phyloP scores from a whole-genome alignment of 352 stramenopile genomes.

The Elongisporangium prolatum region DNA sequence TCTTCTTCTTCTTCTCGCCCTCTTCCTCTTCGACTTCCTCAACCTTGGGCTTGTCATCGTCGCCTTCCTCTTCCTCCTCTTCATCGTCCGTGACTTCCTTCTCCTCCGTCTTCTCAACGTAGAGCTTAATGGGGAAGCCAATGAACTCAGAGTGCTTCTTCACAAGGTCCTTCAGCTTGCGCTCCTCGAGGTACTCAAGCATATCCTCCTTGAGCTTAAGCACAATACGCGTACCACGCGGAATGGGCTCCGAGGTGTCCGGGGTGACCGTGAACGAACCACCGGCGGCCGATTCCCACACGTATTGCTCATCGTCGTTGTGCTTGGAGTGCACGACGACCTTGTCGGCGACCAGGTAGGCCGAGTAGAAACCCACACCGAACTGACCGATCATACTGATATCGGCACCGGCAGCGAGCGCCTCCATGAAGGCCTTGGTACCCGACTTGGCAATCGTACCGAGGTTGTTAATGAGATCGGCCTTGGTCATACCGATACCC shows the following conservation, averaged over 20 bases:
- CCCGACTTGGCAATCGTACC: slow-evolving; percentile 99
- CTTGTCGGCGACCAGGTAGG: slow-evolving; percentile 99
- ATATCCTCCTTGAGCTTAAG: slow-evolving; percentile 99
- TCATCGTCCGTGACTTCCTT: slow-evolving; percentile 99
- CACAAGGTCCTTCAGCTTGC: slow-evolving; percentile 98
- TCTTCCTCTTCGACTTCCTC: slow-evolving; percentile 96
- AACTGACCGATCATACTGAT: slow-evolving; percentile 99
- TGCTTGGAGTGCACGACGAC: slow-evolving; percentile 98
- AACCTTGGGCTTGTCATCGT: slow-evolving; percentile 97
- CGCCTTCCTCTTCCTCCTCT: slow-evolving; percentile 95
- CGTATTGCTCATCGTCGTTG: slow-evolving; percentile 98
- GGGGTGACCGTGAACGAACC: slow-evolving; percentile 96
- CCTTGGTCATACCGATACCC: slow-evolving; percentile 99
- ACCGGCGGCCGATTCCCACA: slow-evolving; percentile 96
- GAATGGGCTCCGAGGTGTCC: slow-evolving; percentile 85
- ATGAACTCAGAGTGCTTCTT: slow-evolving; percentile 99
- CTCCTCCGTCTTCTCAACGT: slow-evolving; percentile 99
- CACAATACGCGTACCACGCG: slow-evolving; percentile 94
- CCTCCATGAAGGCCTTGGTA: slow-evolving; percentile 99
- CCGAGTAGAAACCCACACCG: slow-evolving; percentile 99
- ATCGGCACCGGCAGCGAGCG: slow-evolving; percentile 95
- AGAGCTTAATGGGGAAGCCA: slow-evolving; percentile 99
- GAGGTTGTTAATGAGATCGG: slow-evolving; percentile 99
- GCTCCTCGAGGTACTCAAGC: slow-evolving; percentile 98
- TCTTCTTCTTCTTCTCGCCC: slow-evolving; percentile 98